phyloP scores from a whole-genome alignment of 2,329 filamentous ascomycete species.

The Cephalotrichum gorgonifer region DNA sequence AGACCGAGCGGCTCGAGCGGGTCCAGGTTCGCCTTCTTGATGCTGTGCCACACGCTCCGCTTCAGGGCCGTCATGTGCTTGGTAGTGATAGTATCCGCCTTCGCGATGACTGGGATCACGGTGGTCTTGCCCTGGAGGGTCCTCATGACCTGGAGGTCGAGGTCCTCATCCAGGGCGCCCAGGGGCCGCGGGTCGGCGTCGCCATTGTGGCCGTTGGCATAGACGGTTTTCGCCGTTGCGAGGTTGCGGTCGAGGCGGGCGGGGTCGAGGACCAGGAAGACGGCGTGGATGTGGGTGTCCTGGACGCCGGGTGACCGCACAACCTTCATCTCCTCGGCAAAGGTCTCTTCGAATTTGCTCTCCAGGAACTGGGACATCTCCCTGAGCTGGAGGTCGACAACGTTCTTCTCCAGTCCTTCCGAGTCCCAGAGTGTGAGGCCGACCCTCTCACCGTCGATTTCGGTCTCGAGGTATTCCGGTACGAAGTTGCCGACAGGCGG shows the following conservation, averaged over 20 bases:
- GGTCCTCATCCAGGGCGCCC: constrained; percentile 71
- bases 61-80: constrained; percentile 90
- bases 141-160: constrained; percentile 84
- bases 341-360: constrained; percentile 97
- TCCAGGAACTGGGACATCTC: constrained; percentile 90
- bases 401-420: constrained; percentile 84
- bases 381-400: constrained; percentile 87
- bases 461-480: constrained; percentile 84
- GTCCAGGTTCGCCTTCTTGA: constrained; percentile 79
- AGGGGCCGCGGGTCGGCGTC: constrained; percentile 29
- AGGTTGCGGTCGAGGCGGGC: constrained; percentile 76
- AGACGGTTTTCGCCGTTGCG: constrained; percentile 47
- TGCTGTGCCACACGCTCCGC: constrained; percentile 77
- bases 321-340: constrained; percentile 95
- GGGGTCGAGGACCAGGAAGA: constrained; percentile 86
- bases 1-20: constrained; percentile 79
- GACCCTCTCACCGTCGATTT: constrained; percentile 84
- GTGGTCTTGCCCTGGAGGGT: constrained; percentile 88
- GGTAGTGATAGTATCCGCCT: constrained; percentile 93
- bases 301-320: constrained; percentile 83
- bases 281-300: constrained; percentile 95
- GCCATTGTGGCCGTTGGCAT: constrained; percentile 38
- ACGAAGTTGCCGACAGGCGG: constrained; percentile 62
- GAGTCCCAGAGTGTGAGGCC: constrained; percentile 96
- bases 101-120: constrained; percentile 89